Percentiles rank a stretch among this genome's conserved stretches.
These are phyloP conservation scores for Ceratorhiza oryzae-sativae DNA, from an alignment of 1,284 basidiomycete genomes.

Conservation along the genomic window DNA sequence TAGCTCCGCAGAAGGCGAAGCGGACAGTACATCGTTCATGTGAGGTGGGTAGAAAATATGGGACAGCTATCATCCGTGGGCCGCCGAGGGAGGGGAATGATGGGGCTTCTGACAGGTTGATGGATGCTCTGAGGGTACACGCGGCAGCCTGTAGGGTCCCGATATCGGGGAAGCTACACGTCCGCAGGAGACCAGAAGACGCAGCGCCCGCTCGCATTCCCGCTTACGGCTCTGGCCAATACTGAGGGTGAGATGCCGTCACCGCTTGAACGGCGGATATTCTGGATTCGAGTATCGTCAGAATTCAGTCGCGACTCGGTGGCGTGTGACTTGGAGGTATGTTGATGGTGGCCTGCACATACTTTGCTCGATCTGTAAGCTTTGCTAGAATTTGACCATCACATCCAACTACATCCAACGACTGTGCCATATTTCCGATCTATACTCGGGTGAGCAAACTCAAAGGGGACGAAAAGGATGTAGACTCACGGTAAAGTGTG, in stretches of 20 bases:
- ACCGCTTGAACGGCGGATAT: constrained; percentile 82
- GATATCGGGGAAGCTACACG: constrained; percentile 14
- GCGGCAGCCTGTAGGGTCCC: not conserved
- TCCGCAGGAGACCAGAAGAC: constrained; percentile 74
- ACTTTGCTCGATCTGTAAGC: constrained; percentile 65
- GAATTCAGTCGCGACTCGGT: not conserved
- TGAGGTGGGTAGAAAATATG: not conserved
- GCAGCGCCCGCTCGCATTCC: constrained; percentile 77
- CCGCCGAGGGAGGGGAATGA: not conserved
- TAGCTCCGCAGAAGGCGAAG: not conserved
- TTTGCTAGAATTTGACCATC: constrained; percentile 74
- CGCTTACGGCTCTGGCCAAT: constrained; percentile 72
- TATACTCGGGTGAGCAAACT: constrained; percentile 46
- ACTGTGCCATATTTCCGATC: constrained; percentile 80
- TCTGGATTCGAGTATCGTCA: constrained; percentile 52
- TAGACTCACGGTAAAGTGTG: constrained; percentile 77
- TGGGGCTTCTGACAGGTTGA: not conserved
- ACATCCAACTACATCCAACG: constrained; percentile 71
- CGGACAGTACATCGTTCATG: not conserved
- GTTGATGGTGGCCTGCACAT: constrained; percentile 42
- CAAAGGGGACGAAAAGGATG: not conserved
- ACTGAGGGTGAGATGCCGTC: constrained; percentile 83
- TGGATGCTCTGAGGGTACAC: not conserved
- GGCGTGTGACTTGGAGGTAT: not conserved
- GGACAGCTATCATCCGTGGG: not conserved